Base-by-base conservation (phyloP, 768 basidiomycete genomes). In the Ramaria sp. region DNA sequence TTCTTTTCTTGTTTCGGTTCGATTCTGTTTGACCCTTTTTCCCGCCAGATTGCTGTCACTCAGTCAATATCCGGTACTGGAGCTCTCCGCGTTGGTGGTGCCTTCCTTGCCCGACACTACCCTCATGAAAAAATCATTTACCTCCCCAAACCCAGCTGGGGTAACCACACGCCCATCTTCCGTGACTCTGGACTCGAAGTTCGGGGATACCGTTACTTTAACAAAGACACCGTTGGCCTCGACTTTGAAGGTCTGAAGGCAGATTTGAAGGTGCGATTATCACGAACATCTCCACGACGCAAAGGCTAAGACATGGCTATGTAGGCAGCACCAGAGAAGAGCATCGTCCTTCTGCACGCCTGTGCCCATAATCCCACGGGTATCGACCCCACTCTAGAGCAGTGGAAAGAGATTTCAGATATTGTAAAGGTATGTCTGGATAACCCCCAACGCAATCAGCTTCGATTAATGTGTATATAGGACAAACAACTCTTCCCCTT, bases 281-380 rank as follows among this genome's bases (percentile, higher is more conserved):
- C 48, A 50, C 12, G 47, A 22, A 30, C 34, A 10, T 19, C 24
- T 33, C 38, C 22, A 54, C 30, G 13, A 19, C 52, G 17, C 59
- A 22, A 27, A 41, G 49, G 48, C 13, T 34, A 13, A 52, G 53
- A 50, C 39, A 34, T 43, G 22, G 42, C 59, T 61, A 49, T 68
- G 41, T 52, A 73, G 85, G 80, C 74, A 59, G 86, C 84, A 52
- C 86, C 91, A 2, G 83, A 87, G 65, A 75, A 81, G 56, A 82
- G 92, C 37, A 81, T 95, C 61, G 88, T 98, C 13, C 78, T 97
- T 59, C 75, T 99, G 19, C 95, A 98, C 65, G 95, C 95, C 3
- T 98, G 96, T 71, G 96, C 95, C 27, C 92, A 98, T 78, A 99
- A 99, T 73, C 95, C 95, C n/a, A 94, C 92, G 38, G 95, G 96